Base-by-base conservation (phyloP, 2,329 filamentous ascomycete genomes). In the Nakataea oryzae region DNA sequence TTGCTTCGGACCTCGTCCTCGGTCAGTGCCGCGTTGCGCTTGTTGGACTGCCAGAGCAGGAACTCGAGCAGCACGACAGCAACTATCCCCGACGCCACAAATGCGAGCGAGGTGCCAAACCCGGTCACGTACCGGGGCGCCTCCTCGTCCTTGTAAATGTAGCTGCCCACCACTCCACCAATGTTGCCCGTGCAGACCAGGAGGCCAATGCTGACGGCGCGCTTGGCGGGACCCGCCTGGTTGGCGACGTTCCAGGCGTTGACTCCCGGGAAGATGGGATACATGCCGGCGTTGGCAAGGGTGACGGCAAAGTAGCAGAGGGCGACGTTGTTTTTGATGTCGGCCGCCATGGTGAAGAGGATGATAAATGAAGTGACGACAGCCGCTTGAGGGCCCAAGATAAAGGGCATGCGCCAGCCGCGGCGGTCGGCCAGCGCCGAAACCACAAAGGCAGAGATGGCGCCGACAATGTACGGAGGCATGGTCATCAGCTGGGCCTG, bases 101-200 rank as follows among this genome's bases (percentile, higher is more conserved):
- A 61, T 62, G 66, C 28, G 57, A 66, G 9, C 29, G 62, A 57
- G 24, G 69, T 65, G 32, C 72, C 70, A 62, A 75, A 76, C 7
- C 74, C 75, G 0, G 74, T 76, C 26, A 41, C 64, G 62, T 77
- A 78, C 14, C 58, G 61, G 0, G 75, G 74, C 11, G 70, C 64
- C 65, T 77, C 71, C 9, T 60, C 55, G 14, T 65, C 63, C 14
- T 74, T 58, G 66, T 73, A 77, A 55, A 77, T 70, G 65, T 73
- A 72, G 54, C 72, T 65, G 34, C 72, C 73, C 14, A 74, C 64
- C 55, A 76, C 65, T 24, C 77, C 76, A 13, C 78, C 81, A 2
- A 83, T 71, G 62, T 87, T 88, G 0, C 85, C 86, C 17, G 85
- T 67, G 0, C 82, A 82, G 59, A 88, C 86, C 55, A 86, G 83